Percentiles rank a stretch among this genome's conserved stretches.
phyloP scores from a whole-genome alignment of 345 rosid genomes.

The Syzygium grande region DNA sequence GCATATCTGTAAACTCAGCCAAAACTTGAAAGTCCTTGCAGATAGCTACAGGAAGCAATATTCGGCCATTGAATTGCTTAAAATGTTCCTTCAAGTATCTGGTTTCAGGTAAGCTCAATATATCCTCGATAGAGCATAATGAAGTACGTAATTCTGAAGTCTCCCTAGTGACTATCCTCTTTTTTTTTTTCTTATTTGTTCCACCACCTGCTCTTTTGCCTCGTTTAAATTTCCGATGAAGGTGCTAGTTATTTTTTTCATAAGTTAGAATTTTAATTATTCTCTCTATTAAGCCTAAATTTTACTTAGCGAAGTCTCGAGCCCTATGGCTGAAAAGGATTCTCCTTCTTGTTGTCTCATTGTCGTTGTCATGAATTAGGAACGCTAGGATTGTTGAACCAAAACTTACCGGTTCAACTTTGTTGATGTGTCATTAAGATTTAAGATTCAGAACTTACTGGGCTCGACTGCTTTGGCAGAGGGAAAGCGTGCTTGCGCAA shows the following conservation, averaged over 20 bases:
- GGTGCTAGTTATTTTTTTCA: background rate
- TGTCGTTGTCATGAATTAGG: background rate
- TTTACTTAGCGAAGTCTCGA: background rate
- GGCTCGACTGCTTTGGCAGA: background rate
- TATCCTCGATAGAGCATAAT: background rate
- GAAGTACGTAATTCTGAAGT: background rate
- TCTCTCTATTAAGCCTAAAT: background rate
- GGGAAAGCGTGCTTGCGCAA: background rate
- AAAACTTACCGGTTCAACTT: background rate
- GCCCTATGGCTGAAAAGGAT: background rate
- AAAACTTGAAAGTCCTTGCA: slow-evolving; percentile 59
- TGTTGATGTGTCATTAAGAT: background rate
- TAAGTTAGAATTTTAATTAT: background rate
- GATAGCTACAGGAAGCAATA: slow-evolving; percentile 82
- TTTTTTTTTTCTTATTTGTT: background rate
- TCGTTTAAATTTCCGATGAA: background rate
- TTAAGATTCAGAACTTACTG: background rate
- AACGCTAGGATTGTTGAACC: background rate
- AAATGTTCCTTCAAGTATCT: slow-evolving; percentile 74
- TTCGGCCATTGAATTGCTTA: slow-evolving; percentile 72
- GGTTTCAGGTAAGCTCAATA: slow-evolving; percentile 48
- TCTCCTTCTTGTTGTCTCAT: background rate
- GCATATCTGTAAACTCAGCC: slow-evolving; percentile 69
- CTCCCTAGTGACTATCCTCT: background rate
- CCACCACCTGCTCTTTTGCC: background rate